Conservation (phyloP, 208 protist genomes). For the Crithidia expoeki region DNA sequence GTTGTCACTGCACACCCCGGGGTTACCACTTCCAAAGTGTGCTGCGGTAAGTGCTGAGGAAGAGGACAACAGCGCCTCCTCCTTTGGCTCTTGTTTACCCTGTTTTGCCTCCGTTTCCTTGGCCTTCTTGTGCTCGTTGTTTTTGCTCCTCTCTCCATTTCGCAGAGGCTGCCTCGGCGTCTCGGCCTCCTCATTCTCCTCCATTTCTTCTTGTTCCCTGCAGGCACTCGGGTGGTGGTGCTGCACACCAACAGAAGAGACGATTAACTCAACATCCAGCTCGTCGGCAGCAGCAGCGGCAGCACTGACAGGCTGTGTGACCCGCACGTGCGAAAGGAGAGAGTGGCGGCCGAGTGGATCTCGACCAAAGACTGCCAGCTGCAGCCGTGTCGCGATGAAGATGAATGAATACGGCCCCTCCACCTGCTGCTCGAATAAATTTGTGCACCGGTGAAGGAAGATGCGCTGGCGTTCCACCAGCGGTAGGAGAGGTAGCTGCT, state of each 20-base stretch:
- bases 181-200: not conserved
- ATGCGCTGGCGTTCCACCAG: slow-evolving; percentile 44
- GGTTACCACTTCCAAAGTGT: not conserved
- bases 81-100: not conserved
- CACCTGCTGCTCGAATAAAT: slow-evolving; percentile 71
- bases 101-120: not conserved
- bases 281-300: slow-evolving; percentile 3
- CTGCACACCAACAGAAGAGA: slow-evolving; percentile 75
- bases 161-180: too few species aligned
- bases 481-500: slow-evolving; percentile 1
- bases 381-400: slow-evolving; percentile 66
- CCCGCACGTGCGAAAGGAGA: slow-evolving; percentile 66
- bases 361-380: slow-evolving; percentile 83
- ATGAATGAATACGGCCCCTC: slow-evolving; percentile 88
- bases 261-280: slow-evolving; percentile 58
- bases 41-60: not conserved
- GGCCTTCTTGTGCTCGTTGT: too few species aligned
- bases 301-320: slow-evolving; percentile 12
- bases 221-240: slow-evolving; percentile 30
- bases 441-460: slow-evolving; percentile 66
- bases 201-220: not conserved
- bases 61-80: not conserved
- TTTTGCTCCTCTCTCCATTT: not conserved
- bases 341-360: slow-evolving; percentile 89
- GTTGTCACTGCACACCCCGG: not conserved